Evolutionary conservation across 306 rosid species (phyloP), one percentile per base, ranked within the genome.

Genomic region (Herpetospermum pedunculosum): DNA sequence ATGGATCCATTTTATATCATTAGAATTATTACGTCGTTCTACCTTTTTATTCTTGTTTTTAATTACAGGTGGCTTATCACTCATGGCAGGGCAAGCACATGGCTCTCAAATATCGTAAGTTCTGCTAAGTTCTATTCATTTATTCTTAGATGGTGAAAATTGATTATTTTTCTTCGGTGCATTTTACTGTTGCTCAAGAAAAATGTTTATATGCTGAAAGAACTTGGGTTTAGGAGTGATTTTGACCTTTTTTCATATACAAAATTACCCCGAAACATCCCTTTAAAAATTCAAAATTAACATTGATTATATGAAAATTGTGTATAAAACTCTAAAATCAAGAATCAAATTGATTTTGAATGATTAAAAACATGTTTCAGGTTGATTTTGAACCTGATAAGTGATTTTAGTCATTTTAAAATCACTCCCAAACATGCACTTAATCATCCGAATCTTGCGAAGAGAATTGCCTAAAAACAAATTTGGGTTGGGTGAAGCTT

Each of bases 71-170:
- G 92, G 91, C 53, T 80, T 90, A 69, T 78, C 91, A 7, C 86
- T 85, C 77, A 82, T 87, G 86, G 78, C 96, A 23, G 87, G 81
- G 23, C 92, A 83, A 73, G 73, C 89, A 44, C 84, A 84, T 3
- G 80, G 75, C 77, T 72, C 98, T 64, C 96, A 82, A 58, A 83
- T 88, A 75, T 84, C 73, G 98, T 92, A 81, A 85, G 96, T 86
- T 76, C 16, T 49, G 67, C 53, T 48, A 18, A 5, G 23, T 6
- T 21, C 40, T 65, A 32, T 35, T 13, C 47, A 72, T 5, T 72
- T 48, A 32, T 72, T 72, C 30, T 35, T 41, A 43, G 53, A 43
- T n/a, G 21, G n/a, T 59, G 64, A 57, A 57, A 25, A 4, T 57
- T 18, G 2, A 4, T 37, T 23, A 6, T 21, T 53, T 54, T 23